Percentiles rank a stretch among this genome's conserved stretches.
These are phyloP conservation scores for Proliferodiscus dingleyae DNA, from an alignment of 2,329 filamentous ascomycete genomes.

Conservation along the genomic window DNA sequence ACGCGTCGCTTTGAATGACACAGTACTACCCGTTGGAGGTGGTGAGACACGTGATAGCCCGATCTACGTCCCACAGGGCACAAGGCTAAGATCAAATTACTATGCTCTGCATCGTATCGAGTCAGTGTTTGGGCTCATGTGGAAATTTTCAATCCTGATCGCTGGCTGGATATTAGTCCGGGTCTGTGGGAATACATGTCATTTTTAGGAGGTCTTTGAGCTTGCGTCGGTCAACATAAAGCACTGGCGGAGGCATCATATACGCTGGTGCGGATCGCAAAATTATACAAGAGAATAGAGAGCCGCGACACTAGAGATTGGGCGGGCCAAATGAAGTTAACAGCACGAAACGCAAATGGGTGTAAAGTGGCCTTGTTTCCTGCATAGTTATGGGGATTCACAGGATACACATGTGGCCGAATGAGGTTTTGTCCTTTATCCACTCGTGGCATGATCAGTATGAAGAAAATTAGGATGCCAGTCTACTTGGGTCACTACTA, in stretches of 20 bases:
- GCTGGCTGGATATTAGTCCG: not conserved
- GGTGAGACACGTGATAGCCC: not conserved
- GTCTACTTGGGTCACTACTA: not conserved
- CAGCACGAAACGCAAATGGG: not conserved
- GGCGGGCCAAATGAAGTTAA: constrained; percentile 1
- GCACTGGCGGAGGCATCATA: constrained; percentile 11
- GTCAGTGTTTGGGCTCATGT: not conserved
- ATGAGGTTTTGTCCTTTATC: not conserved
- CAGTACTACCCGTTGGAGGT: not conserved
- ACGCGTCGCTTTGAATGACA: not conserved
- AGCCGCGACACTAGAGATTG: constrained; percentile 5
- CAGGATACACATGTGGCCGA: not conserved
- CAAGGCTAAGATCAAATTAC: not conserved
- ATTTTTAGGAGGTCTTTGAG: constrained; percentile 66
- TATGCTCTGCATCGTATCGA: not conserved
- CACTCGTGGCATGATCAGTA: not conserved
- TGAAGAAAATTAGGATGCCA: not conserved
- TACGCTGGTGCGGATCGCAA: constrained; percentile 10
- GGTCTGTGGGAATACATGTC: constrained; percentile 61
- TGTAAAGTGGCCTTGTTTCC: not conserved
- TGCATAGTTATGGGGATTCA: not conserved
- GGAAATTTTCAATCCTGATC: not conserved
- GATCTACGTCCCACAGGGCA: not conserved
- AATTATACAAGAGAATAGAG: constrained; percentile 37
- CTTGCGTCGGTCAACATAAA: constrained; percentile 53